phyloP scores from a whole-genome alignment of 495 filamentous ascomycete species.

The Aspergillus indologenus region DNA sequence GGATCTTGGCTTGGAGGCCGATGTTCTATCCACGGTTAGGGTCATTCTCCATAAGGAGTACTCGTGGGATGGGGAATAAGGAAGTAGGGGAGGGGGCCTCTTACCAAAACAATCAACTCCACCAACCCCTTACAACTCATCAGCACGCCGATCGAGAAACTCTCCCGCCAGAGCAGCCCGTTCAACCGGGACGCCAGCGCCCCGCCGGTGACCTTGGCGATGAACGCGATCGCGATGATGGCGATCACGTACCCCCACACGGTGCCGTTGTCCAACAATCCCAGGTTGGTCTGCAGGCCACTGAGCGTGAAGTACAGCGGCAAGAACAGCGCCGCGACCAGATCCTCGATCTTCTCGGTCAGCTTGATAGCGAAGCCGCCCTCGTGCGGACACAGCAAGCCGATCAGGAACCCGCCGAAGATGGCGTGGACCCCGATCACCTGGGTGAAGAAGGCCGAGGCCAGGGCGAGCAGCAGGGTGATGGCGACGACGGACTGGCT shows the following conservation, averaged over 20 bases:
- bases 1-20: constrained; percentile 84
- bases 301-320: constrained; percentile 96
- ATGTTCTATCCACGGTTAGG: constrained; percentile 65
- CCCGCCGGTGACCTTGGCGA: constrained; percentile 82
- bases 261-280: constrained; percentile 74
- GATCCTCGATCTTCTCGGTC: constrained; percentile 94
- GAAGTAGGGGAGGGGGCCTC: constrained; percentile 22
- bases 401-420: constrained; percentile 85
- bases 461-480: constrained; percentile 74
- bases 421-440: constrained; percentile 91
- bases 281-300: constrained; percentile 84
- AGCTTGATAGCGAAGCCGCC: constrained; percentile 92
- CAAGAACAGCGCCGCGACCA: constrained; percentile 83
- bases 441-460: constrained; percentile 92
- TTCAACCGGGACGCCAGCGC: constrained; percentile 72
- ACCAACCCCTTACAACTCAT: constrained; percentile 99
- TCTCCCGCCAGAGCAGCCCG: constrained; percentile 90
- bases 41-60: too few relatives aligned
- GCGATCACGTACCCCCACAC: constrained; percentile 93
- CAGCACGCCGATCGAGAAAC: constrained; percentile 82
- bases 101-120: constrained; percentile 90
- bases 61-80: neutral
- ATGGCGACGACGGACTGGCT: constrained; percentile 81
- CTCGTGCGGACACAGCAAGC: constrained; percentile 90
- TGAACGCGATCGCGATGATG: constrained; percentile 78